Evolutionary conservation across 2,329 filamentous ascomycete species (phyloP).

Genomic region (Sporothrix brasiliensis): DNA sequence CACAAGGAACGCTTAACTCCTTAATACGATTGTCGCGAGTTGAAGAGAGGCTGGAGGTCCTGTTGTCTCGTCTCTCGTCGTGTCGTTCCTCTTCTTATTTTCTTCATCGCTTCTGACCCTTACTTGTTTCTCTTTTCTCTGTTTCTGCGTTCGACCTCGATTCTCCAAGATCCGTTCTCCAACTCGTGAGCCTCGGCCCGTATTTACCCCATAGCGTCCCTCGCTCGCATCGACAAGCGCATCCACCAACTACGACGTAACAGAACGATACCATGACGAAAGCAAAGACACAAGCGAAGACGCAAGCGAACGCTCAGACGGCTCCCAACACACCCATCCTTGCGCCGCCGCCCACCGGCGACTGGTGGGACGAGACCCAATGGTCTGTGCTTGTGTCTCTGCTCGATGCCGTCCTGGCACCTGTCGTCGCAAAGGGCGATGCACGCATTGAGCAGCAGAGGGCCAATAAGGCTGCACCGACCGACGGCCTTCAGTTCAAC

Average conservation of each 20-base stretch:
- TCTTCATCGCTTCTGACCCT: not conserved
- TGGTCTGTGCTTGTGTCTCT: slow-evolving; percentile 60
- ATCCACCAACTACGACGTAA: not conserved
- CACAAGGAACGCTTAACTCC: not conserved
- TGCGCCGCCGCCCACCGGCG: slow-evolving; percentile 32
- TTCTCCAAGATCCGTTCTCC: not conserved
- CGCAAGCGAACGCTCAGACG: not conserved
- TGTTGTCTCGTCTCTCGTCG: not conserved
- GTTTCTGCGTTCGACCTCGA: not conserved
- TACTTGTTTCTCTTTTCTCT: not conserved
- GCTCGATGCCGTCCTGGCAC: slow-evolving; percentile 63
- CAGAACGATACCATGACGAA: not conserved
- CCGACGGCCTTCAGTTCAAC: slow-evolving; percentile 40
- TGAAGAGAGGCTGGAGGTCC: not conserved
- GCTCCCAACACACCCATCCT: slow-evolving; percentile 18
- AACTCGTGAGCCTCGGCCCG: not conserved
- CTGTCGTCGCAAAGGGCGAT: slow-evolving; percentile 52
- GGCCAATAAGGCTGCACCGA: not conserved
- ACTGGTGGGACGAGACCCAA: slow-evolving; percentile 53
- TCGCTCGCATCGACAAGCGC: not conserved
- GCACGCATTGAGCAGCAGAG: not conserved
- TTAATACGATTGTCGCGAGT: not conserved
- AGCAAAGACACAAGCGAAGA: slow-evolving; percentile 8
- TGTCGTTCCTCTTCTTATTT: not conserved
- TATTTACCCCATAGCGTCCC: not conserved